These are phyloP conservation scores for Fusarium drepaniforme DNA, from an alignment of 2,329 filamentous ascomycete species.

Conservation along the genomic window DNA sequence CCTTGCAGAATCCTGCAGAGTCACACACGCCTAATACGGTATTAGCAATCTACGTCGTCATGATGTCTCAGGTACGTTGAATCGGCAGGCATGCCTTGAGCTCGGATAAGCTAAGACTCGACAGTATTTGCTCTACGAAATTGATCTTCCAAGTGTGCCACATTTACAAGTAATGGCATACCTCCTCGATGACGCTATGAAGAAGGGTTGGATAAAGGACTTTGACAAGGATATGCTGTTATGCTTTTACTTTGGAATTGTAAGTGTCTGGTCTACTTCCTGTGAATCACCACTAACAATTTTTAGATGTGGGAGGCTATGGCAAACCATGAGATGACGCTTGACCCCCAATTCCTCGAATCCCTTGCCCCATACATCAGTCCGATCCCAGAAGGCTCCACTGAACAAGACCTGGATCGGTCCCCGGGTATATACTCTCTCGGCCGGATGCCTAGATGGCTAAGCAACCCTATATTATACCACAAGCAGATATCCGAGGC, in stretches of 20 bases:
- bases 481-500: neutral
- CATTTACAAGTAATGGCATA: neutral
- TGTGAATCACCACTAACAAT: neutral
- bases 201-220: neutral
- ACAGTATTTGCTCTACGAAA: neutral
- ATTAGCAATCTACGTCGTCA: neutral
- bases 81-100: neutral
- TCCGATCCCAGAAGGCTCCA: neutral
- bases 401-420: neutral
- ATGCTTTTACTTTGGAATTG: neutral
- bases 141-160: neutral
- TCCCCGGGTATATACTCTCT: neutral
- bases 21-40: neutral
- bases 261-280: neutral
- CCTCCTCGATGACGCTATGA: neutral
- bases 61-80: neutral
- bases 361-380: neutral
- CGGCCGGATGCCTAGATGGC: neutral
- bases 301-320: neutral
- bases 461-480: neutral
- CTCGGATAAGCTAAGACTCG: neutral
- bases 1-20: neutral
- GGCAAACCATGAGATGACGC: neutral
- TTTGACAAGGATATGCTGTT: neutral
- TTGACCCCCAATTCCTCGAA: neutral